Base-by-base conservation (phyloP, 176 grass and related monocot genomes). In the Oryza coarctata region DNA sequence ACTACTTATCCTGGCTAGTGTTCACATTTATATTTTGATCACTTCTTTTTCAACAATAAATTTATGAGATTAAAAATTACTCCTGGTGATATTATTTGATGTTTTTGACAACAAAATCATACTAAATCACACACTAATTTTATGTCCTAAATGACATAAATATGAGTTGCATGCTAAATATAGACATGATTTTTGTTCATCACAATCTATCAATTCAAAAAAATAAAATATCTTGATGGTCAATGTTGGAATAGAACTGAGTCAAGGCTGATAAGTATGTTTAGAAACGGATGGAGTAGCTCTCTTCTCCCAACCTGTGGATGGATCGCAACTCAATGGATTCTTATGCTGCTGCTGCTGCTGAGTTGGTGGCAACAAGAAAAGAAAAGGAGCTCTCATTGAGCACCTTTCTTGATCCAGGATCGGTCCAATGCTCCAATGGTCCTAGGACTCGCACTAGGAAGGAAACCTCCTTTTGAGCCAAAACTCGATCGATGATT, bases 281-380 rank as follows among this genome's bases (percentile, higher is more conserved):
- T 52, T 22, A 52, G 17, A 55, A 55, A 22, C 18, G 50, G 50
- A 55, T 22, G 50, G 50, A 55, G 20, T 55, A 29, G 33, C 32
- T 20, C 11, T 34, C 32, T 7, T 35, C 23, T 30, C 60, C 2
- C 27, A 26, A 17, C 50, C 17, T 55, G 18, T n/a, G 41, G 13
- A 28, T 43, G 73, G 22, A 22, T 73, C 26, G 67, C 81, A 74
- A 63, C 22, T 84, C 35, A 23, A 27, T 22, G 11, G 75, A 84
- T 88, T 83, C 75, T 61, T 72, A 1, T 38, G 41, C 63, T 74
- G 12, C 50, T 70, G 64, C 0, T 38, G 41, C 63, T 74, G 12
- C 50, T 70, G 64, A 71, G 39, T 70, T 83, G 71, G 85, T 76
- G 49, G 22, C 70, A 75, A 43, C 35, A 60, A 41, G 52, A 26